phyloP scores from a whole-genome alignment of 805 yeast genomes.

The Pichia deserticola region DNA sequence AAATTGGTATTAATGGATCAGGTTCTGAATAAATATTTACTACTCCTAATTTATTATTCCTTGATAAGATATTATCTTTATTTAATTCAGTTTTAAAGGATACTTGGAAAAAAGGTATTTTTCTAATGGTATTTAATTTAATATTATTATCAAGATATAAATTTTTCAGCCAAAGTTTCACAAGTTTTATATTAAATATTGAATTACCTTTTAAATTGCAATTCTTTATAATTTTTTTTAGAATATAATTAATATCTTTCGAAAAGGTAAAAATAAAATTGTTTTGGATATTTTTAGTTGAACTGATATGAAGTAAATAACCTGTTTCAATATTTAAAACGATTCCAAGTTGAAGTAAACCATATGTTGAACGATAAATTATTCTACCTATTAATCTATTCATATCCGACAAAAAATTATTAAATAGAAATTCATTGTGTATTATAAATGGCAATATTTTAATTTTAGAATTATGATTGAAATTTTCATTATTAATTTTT shows the following conservation, averaged over 20 bases:
- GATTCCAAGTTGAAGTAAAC: constrained; percentile 6
- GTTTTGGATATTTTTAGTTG: not conserved
- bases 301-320: constrained; percentile 7
- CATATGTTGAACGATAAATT: constrained; percentile 3
- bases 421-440: not conserved
- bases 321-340: constrained; percentile 11
- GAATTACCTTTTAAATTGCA: constrained; percentile 2
- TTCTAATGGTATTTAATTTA: not conserved
- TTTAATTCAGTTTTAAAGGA: not conserved
- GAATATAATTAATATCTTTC: not conserved
- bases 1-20: constrained; percentile 6
- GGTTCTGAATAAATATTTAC: constrained; percentile 6
- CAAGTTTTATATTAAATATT: not conserved
- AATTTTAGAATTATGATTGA: not conserved
- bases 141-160: constrained; percentile 5
- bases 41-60: not conserved
- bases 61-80: not conserved
- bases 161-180: not conserved
- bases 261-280: constrained; percentile 4
- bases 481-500: not conserved
- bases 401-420: not conserved
- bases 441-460: not conserved
- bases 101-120: not conserved
- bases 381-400: constrained; percentile 4
- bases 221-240: not conserved